Evolutionary conservation across 2,329 filamentous ascomycete species (phyloP), one percentile per base, ranked within the genome.

Genomic region (Cryphonectria japonica): DNA sequence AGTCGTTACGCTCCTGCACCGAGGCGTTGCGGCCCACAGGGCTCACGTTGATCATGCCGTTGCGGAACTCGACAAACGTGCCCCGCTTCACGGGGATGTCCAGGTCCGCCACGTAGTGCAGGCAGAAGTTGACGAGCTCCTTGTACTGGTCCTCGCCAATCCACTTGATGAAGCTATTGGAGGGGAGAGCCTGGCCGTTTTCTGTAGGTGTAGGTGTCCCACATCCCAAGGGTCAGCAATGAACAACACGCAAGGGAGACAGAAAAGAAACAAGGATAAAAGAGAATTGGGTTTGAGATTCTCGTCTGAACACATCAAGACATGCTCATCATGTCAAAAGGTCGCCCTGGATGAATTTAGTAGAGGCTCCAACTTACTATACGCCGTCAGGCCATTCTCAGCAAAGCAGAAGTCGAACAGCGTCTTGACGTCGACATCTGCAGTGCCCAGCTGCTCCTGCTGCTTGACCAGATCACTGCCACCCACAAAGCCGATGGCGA

Each of bases 331-430:
- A 8, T 32, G 22, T 34, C n/a, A 16, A 13, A 22, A 62, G 26
- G 32, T 62, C 32, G 59, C 19, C 16, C 6, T 50, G 19, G 46
- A 11, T 5, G 4, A 19, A 32, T 14, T 19, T 8, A 14, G 3
- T 16, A 5, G 13, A 19, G 26, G 19, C 6, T 34, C n/a, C 54
- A n/a, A 68, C 66, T 5, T 69, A 69, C 67, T 94, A 87, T 88
- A 97, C 60, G 95, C 96, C 1, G 93, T 97, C 76, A 99, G 89
- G 14, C 96, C 96, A 84, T 99, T 99, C 85, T 99, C 96, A 71
- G 94, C 86, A 85, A 99, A 99, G 88, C 92, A 96, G 85, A 93
- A 99, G 86, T 99, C 96, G 86, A 99, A 99, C 78, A 98, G 90
- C 73, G 89, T 86, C 67, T 91, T 94, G 73, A 98, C 95, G 76